Base-by-base conservation (phyloP, 2,329 filamentous ascomycete species). In the Talaromyces sp. region DNA sequence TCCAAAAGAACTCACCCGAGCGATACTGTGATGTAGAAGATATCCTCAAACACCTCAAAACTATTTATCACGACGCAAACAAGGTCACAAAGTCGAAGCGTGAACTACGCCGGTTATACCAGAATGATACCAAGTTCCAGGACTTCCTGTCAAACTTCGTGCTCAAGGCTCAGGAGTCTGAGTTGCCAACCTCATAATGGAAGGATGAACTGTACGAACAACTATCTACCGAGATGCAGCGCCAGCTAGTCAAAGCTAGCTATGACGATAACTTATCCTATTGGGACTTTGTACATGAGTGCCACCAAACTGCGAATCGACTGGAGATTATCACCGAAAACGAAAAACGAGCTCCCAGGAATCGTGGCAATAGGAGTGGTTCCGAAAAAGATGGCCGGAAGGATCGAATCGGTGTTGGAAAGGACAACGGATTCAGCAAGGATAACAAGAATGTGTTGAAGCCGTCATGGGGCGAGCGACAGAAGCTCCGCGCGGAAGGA, bases 121-220 rank as follows among this genome's bases (percentile, higher is more conserved):
- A 39, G 61, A 58, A 37, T 5, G 16, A n/a, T 9, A 46, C 21
- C 1, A 3, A 31, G 4, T 63, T 42, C 33, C 55, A 63, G 9
- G 14, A 25, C 3, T 60, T 63, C 46, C 21, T 63, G 33, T 39
- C 61, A 2, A 25, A 56, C 2, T 63, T 63, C 23, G 8, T 40
- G 2, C 18, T 54, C 11, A 14, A 54, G 3, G 61, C 61, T 16
- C 42, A 31, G 6, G 61, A 63, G 8, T 31, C 61, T 1, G 8
- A 33, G 1, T 7, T 60, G 14, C n/a, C 18, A 1, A 2, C 2
- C 1, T 9, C n/a, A 0, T 2, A 33, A 3, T 62, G 33, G 25
- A 62, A 46, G 50, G 60, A 62, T 7, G 60, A 62, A 37, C n/a
- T 62, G 14, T 62, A 46, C 28, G 5, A 62, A 1, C 28, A 33